These are phyloP conservation scores for Anthostomella pinea DNA, from an alignment of 2,329 filamentous ascomycete genomes.

Conservation along the genomic window DNA sequence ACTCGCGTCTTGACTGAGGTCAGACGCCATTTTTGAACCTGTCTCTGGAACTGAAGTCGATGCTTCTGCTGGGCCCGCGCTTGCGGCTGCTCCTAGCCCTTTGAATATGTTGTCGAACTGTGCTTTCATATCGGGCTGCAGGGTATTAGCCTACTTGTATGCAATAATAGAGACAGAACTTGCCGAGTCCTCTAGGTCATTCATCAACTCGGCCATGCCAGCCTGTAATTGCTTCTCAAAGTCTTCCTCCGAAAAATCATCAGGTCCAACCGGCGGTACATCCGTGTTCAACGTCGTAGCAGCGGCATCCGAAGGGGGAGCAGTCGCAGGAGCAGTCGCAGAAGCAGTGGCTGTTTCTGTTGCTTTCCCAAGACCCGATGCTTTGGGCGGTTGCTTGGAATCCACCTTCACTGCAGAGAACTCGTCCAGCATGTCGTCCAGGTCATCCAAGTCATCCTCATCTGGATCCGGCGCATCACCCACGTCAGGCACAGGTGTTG, in stretches of 20 bases:
- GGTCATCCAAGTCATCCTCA: slow-evolving; percentile 85
- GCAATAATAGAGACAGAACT: slow-evolving; percentile 19
- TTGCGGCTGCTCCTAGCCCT: slow-evolving; percentile 58
- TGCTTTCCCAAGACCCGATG: slow-evolving; percentile 24
- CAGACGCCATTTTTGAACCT: slow-evolving; percentile 26
- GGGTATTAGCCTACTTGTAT: neutral
- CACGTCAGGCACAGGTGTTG: slow-evolving; percentile 26
- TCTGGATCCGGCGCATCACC: slow-evolving; percentile 81
- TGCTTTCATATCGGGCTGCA: slow-evolving; percentile 67
- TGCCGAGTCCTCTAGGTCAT: slow-evolving; percentile 63
- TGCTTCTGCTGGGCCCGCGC: slow-evolving; percentile 24
- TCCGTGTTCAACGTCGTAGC: slow-evolving; percentile 19
- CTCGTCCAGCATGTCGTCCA: slow-evolving; percentile 93
- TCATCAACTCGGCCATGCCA: slow-evolving; percentile 82
- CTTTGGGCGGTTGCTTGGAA: slow-evolving; percentile 36
- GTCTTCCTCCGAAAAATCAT: slow-evolving; percentile 64
- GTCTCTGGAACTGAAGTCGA: slow-evolving; percentile 23
- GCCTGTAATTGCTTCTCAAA: slow-evolving; percentile 85
- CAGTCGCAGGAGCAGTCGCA: too few species aligned
- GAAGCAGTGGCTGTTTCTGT: slow-evolving; percentile 17
- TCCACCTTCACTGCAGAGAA: slow-evolving; percentile 68
- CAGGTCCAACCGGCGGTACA: slow-evolving; percentile 30
- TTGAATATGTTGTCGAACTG: slow-evolving; percentile 79
- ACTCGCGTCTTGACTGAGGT: slow-evolving; percentile 54
- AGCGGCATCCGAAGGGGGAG: too few species aligned